These are phyloP conservation scores for Backusella tuberculispora DNA, from an alignment of 192 early-diverging fungal species.

Conservation along the genomic window DNA sequence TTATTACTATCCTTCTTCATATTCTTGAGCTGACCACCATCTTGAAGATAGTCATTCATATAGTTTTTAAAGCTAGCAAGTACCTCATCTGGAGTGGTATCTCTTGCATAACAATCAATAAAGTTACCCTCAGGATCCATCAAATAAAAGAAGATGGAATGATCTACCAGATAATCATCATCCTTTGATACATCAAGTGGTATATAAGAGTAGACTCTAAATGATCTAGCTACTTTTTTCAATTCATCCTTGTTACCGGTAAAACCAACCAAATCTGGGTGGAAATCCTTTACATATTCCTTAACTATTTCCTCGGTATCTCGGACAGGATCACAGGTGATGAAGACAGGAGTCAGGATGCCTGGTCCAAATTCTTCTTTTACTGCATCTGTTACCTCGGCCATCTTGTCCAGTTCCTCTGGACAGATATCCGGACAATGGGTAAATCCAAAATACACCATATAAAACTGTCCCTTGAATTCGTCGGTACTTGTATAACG, in stretches of 20 bases:
- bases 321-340: constrained; percentile 95
- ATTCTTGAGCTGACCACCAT: constrained; percentile 42
- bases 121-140: constrained; percentile 92
- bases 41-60: constrained; percentile 46
- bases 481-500: constrained; percentile 71
- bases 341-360: constrained; percentile 86
- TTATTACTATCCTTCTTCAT: not conserved
- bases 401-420: constrained; percentile 98
- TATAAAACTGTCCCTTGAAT: constrained; percentile 82
- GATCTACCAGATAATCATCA: constrained; percentile 96
- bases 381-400: constrained; percentile 77
- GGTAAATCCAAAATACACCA: constrained; percentile 99
- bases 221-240: constrained; percentile 81
- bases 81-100: constrained; percentile 69
- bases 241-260: constrained; percentile 89
- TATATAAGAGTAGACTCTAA: constrained; percentile 93
- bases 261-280: constrained; percentile 90
- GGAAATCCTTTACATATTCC: constrained; percentile 86
- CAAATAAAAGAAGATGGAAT: constrained; percentile 98
- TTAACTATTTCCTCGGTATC: constrained; percentile 84
- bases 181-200: constrained; percentile 81
- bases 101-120: constrained; percentile 89
- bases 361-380: constrained; percentile 39
- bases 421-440: constrained; percentile 99
- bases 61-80: constrained; percentile 56